Percentiles rank a stretch among this genome's conserved stretches.
Conservation (phyloP, 2,329 filamentous ascomycete species). For the Aspergillus melleus region DNA sequence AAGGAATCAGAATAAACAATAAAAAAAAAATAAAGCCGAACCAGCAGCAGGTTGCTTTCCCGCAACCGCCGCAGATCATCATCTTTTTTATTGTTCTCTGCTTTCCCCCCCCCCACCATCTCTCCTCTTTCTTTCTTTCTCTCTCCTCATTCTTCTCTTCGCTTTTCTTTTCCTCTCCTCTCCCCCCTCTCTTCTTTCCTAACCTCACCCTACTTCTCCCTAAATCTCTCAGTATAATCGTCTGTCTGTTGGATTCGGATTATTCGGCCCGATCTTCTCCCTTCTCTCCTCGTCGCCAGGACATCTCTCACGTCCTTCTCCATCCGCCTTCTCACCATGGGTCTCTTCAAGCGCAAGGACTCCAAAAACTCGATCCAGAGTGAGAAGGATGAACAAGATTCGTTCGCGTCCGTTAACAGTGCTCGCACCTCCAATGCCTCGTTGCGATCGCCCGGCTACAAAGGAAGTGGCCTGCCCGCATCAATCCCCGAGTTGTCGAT, state of each 20-base stretch:
- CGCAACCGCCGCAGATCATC: conserved; percentile 21
- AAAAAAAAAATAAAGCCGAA: conserved; percentile 2
- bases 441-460: conserved; percentile 51
- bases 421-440: conserved; percentile 48
- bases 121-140: background rate
- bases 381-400: conserved; percentile 43
- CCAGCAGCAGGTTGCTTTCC: conserved; percentile 4
- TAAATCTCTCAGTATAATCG: background rate
- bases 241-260: background rate
- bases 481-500: conserved; percentile 74
- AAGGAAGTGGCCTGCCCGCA: conserved; percentile 48
- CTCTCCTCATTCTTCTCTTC: background rate
- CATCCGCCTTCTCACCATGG: conserved; percentile 33
- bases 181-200: conserved; percentile 3
- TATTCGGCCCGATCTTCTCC: conserved; percentile 4
- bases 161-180: conserved; percentile 3
- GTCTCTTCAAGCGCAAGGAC: conserved; percentile 49
- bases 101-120: background rate
- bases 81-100: conserved; percentile 16
- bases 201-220: background rate
- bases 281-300: conserved; percentile 2
- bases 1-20: background rate
- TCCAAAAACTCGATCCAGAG: conserved; percentile 39
- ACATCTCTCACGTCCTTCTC: background rate
- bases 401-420: conserved; percentile 42